These are phyloP conservation scores for Maudiozyma humilis DNA, from an alignment of 1,139 yeast genomes.

Conservation along the genomic window DNA sequence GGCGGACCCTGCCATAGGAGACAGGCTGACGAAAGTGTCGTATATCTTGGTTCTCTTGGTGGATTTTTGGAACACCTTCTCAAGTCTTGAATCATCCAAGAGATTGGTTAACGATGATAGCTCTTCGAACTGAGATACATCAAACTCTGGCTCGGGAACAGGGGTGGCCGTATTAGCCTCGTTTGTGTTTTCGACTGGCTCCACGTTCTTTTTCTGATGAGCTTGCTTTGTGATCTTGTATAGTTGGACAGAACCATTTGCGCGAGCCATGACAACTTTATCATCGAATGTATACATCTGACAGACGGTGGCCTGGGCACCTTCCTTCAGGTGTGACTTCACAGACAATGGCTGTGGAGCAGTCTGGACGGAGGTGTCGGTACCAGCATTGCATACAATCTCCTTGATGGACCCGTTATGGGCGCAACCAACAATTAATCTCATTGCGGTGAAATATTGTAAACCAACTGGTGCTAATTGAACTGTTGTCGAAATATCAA, in stretches of 20 bases:
- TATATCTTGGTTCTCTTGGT: constrained; percentile 23
- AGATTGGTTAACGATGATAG: constrained; percentile 11
- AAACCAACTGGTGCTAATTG: not conserved
- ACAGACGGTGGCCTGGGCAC: constrained; percentile 25
- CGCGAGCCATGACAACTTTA: constrained; percentile 26
- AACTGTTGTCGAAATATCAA: not conserved
- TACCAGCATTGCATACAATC: constrained; percentile 48
- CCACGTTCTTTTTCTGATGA: not conserved
- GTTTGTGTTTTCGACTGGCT: not conserved
- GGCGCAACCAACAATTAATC: constrained; percentile 26
- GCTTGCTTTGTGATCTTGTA: constrained; percentile 8
- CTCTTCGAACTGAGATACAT: constrained; percentile 14
- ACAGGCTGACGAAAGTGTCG: constrained; percentile 26
- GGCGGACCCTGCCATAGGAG: constrained; percentile 12
- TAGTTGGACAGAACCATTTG: constrained; percentile 28
- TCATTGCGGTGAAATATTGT: constrained; percentile 15
- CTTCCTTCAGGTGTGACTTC: constrained; percentile 35
- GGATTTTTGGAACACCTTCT: constrained; percentile 19
- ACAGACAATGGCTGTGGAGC: constrained; percentile 48
- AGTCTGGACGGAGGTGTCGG: constrained; percentile 59
- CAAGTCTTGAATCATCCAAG: constrained; percentile 20
- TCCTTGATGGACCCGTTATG: constrained; percentile 36
- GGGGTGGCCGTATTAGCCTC: not conserved
- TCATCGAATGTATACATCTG: constrained; percentile 8
- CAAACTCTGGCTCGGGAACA: constrained; percentile 18